phyloP scores from a whole-genome alignment of 192 early-diverging fungal genomes.

The Coemansia sp. region DNA sequence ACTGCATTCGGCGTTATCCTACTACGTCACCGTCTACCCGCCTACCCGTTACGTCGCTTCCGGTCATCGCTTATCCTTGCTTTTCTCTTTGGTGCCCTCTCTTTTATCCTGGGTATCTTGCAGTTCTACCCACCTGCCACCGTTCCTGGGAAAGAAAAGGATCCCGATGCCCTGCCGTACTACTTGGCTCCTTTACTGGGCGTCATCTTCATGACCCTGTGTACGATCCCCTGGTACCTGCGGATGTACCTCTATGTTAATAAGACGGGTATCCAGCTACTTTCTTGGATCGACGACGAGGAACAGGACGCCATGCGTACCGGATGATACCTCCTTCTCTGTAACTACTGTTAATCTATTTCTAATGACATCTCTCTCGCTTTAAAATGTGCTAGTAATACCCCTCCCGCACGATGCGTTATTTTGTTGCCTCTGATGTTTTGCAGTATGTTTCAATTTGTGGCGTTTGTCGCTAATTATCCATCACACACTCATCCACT shows the following conservation, averaged over 20 bases:
- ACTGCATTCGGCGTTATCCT: constrained; percentile 59
- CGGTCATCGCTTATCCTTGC: constrained; percentile 37
- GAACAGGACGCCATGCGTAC: constrained; percentile 44
- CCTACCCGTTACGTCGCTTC: constrained; percentile 41
- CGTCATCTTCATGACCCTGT: constrained; percentile 40
- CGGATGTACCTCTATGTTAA: constrained; percentile 45
- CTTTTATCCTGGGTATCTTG: constrained; percentile 33
- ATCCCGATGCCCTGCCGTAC: constrained; percentile 28
- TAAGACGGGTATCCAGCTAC: constrained; percentile 35
- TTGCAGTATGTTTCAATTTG: neutral
- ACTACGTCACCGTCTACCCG: constrained; percentile 42
- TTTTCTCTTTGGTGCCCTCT: constrained; percentile 40
- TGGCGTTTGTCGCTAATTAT: neutral
- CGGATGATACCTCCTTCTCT: neutral
- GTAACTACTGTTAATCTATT: too few species aligned
- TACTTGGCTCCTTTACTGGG: constrained; percentile 43
- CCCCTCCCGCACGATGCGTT: too few species aligned
- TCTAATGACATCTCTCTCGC: too few species aligned
- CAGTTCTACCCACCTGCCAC: constrained; percentile 52
- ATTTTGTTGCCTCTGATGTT: too few species aligned
- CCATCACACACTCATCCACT: neutral
- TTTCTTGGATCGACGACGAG: constrained; percentile 43
- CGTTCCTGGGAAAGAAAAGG: constrained; percentile 31
- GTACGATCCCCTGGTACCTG: constrained; percentile 44
- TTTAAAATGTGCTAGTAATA: too few species aligned